Evolutionary conservation across 2,329 filamentous ascomycete species (phyloP).

Genomic region (Botrytis fabae): DNA sequence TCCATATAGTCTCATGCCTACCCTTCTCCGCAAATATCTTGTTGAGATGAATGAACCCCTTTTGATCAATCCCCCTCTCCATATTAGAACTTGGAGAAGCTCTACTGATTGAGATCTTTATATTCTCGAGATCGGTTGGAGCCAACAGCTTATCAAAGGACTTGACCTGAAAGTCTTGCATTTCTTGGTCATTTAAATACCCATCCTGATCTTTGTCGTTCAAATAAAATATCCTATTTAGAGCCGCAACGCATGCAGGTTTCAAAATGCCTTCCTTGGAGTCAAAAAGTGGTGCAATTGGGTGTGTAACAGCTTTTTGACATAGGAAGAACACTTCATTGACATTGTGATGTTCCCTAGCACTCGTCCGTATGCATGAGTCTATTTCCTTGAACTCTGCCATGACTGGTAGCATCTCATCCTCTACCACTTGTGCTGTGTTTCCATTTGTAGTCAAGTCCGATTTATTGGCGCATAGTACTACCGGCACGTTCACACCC

Average conservation of each 20-base stretch:
- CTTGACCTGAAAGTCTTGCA: conserved; percentile 85
- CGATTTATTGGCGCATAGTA: conserved; percentile 97
- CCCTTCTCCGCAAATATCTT: conserved; percentile 97
- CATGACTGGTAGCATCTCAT: conserved; percentile 98
- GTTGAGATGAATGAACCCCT: conserved; percentile 86
- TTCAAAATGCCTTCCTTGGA: conserved; percentile 90
- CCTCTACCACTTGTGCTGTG: conserved; percentile 83
- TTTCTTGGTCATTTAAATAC: conserved; percentile 84
- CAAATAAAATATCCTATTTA: conserved; percentile 90
- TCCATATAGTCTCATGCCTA: conserved; percentile 97
- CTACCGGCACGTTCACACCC: conserved; percentile 97
- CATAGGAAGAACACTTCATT: conserved; percentile 97
- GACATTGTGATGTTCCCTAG: conserved; percentile 87
- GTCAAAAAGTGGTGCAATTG: conserved; percentile 93
- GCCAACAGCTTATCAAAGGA: conserved; percentile 89
- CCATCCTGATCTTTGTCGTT: conserved; percentile 97
- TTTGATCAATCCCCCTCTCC: conserved; percentile 73
- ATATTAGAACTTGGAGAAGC: conserved; percentile 61
- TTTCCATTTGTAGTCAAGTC: conserved; percentile 75
- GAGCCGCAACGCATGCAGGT: conserved; percentile 80
- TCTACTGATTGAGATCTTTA: conserved; percentile 83
- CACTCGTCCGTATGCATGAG: conserved; percentile 93
- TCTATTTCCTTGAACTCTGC: conserved; percentile 98
- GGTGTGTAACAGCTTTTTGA: conserved; percentile 96
- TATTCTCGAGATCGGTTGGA: conserved; percentile 80